These are phyloP conservation scores for Serendipita sp. DNA, from an alignment of 768 basidiomycete species.

Conservation along the genomic window DNA sequence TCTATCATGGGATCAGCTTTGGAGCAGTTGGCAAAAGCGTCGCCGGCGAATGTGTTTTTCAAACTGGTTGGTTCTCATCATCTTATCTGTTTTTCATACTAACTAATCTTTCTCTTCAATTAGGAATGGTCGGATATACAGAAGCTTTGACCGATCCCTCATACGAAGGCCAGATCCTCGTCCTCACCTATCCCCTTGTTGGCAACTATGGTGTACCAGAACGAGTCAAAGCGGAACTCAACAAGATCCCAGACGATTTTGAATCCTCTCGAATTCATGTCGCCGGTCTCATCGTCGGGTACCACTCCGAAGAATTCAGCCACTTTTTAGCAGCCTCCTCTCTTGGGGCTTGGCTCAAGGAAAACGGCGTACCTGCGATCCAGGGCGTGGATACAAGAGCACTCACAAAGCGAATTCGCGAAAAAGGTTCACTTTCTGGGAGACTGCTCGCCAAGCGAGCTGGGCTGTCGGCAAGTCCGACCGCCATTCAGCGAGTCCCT, in stretches of 20 bases:
- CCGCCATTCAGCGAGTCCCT: conserved; percentile 1
- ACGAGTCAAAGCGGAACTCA: conserved; percentile 31
- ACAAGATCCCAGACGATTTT: conserved; percentile 57
- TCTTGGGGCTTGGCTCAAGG: conserved; percentile 83
- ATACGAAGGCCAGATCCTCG: conserved; percentile 93
- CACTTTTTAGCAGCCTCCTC: conserved; percentile 87
- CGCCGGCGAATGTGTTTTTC: conserved; percentile 97
- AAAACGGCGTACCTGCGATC: conserved; percentile 80
- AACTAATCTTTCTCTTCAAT: conserved; percentile 13
- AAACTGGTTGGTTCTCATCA: conserved; percentile 58
- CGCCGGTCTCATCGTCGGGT: conserved; percentile 77
- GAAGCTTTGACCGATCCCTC: conserved; percentile 98
- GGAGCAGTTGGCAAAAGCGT: conserved; percentile 84
- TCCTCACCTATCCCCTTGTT: conserved; percentile 90
- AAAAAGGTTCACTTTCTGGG: conserved; percentile 86
- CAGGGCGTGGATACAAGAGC: conserved; percentile 94
- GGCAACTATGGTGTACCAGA: conserved; percentile 96
- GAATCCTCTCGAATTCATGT: conserved; percentile 93
- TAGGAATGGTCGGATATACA: conserved; percentile 98
- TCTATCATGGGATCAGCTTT: conserved; percentile 80
- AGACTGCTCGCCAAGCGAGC: conserved; percentile 54
- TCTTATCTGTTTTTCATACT: neutral
- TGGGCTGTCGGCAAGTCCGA: conserved; percentile 18
- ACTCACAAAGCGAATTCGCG: conserved; percentile 88
- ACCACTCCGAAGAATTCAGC: conserved; percentile 87